Percentiles rank a stretch among this genome's conserved stretches.
Conservation (phyloP, 2,329 filamentous ascomycete species). For the Cladosporium sp. region DNA sequence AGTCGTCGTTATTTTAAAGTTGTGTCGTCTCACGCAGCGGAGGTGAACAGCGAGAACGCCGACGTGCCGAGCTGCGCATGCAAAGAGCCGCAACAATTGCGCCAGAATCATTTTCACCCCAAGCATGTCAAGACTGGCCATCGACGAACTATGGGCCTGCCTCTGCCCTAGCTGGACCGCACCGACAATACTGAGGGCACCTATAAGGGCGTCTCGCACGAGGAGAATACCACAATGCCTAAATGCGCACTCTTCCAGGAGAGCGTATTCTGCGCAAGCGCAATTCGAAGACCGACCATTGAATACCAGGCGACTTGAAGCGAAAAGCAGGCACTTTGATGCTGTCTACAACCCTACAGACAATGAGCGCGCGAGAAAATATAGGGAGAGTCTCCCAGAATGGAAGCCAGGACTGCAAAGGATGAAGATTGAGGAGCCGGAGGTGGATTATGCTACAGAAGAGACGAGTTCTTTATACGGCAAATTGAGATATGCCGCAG, state of each 20-base stretch:
- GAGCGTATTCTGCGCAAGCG: constrained; percentile 4
- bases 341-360: constrained; percentile 1
- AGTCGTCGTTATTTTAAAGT: background rate
- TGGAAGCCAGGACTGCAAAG: background rate
- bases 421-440: background rate
- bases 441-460: background rate
- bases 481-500: constrained; percentile 41
- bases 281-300: background rate
- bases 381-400: background rate
- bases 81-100: background rate
- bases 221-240: constrained; percentile 6
- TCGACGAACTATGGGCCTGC: constrained; percentile 9
- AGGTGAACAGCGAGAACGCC: background rate
- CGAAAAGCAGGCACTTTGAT: background rate
- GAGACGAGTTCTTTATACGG: constrained; percentile 42
- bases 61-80: background rate
- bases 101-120: background rate
- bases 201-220: background rate
- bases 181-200: background rate
- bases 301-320: background rate
- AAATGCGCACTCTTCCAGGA: background rate
- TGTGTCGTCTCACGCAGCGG: background rate
- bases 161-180: constrained; percentile 10
- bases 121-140: constrained; percentile 6
- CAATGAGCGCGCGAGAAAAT: background rate